Percentiles rank a stretch among this genome's conserved stretches.
Evolutionary conservation across 768 basidiomycete species (phyloP).

Genomic region (Phaeotremella skinneri): DNA sequence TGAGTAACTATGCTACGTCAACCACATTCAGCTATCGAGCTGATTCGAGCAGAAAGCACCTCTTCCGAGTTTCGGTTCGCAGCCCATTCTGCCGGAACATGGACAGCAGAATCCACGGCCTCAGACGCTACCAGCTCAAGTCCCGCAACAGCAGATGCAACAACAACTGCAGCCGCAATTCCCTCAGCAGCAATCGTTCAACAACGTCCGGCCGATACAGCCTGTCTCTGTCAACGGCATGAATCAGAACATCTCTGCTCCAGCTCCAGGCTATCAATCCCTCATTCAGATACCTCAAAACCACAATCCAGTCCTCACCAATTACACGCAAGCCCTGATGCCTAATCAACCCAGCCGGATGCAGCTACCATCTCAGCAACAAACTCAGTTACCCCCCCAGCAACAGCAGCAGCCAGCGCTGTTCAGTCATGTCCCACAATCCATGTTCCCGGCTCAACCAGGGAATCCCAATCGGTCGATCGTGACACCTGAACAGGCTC

Average conservation of each 20-base stretch:
- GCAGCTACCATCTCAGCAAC: background rate
- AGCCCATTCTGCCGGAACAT: background rate
- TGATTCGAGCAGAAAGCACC: background rate
- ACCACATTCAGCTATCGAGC: background rate
- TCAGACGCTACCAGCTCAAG: background rate
- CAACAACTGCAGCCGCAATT: background rate
- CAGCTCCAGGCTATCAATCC: background rate
- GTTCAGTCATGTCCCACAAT: background rate
- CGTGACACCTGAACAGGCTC: background rate
- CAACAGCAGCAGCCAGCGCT: background rate
- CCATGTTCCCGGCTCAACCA: background rate
- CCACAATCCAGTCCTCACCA: background rate
- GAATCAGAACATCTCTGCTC: background rate
- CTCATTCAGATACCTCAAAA: background rate
- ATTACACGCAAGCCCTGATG: conserved; percentile 1
- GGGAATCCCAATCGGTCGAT: background rate
- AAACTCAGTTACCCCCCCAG: background rate
- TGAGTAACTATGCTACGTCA: conserved; percentile 9
- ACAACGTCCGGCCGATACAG: background rate
- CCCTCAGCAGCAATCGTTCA: background rate
- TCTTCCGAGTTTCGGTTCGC: background rate
- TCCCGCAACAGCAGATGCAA: background rate
- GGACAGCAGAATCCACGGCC: background rate
- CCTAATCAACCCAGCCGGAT: background rate
- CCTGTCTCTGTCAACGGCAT: background rate